Conservation (phyloP, 2,329 filamentous ascomycete species). For the Lachnellula hyalina region DNA sequence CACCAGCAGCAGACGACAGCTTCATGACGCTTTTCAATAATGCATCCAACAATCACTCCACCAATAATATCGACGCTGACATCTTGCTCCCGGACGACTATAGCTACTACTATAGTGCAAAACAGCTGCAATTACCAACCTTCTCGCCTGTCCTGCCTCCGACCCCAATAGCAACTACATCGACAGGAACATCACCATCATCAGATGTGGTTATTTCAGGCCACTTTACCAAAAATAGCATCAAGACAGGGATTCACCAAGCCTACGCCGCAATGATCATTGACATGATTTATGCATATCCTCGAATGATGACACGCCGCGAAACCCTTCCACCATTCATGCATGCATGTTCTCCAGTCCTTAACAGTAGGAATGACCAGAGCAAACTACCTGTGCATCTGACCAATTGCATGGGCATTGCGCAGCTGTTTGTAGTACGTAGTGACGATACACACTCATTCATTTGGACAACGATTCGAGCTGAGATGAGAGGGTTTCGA, state of each 20-base stretch:
- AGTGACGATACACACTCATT: conserved; percentile 18
- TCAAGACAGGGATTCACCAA: neutral
- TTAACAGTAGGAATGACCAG: neutral
- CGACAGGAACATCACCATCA: neutral
- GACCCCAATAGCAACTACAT: neutral
- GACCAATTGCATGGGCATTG: conserved; percentile 25
- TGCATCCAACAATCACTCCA: neutral
- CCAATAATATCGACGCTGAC: neutral
- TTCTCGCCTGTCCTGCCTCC: neutral
- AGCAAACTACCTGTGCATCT: conserved; percentile 13
- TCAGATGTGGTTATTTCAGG: neutral
- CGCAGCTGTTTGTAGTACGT: conserved; percentile 21
- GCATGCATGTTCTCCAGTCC: conserved; percentile 7
- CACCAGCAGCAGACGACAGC: neutral
- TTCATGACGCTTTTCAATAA: neutral
- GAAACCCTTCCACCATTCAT: conserved; percentile 28
- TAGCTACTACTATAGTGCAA: neutral
- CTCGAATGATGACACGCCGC: conserved; percentile 24
- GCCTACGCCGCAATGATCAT: conserved; percentile 8
- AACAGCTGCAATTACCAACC: neutral
- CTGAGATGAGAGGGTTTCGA: conserved; percentile 4
- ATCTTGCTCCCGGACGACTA: neutral
- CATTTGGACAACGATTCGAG: conserved; percentile 17
- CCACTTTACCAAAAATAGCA: neutral
- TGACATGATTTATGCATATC: conserved; percentile 16